Percentiles rank a stretch among this genome's conserved stretches.
These are phyloP conservation scores for Saccharomyces hybrid DNA, from an alignment of 1,139 yeast species.

Conservation along the genomic window DNA sequence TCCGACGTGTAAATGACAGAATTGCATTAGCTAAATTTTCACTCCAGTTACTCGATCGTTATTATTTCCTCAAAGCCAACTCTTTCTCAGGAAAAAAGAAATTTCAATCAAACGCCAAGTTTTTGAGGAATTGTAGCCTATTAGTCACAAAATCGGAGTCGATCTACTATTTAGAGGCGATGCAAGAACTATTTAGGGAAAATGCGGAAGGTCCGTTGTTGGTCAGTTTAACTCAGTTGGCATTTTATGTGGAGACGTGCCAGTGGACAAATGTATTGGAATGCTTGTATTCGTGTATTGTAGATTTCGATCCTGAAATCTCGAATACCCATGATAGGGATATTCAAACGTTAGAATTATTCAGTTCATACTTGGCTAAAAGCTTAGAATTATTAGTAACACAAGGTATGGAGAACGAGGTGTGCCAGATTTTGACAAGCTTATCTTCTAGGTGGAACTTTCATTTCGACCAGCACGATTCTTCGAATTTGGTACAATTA, in stretches of 20 bases:
- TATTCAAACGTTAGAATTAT: constrained; percentile 7
- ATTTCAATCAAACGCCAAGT: constrained; percentile 6
- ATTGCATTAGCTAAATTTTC: constrained; percentile 16
- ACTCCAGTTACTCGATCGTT: constrained; percentile 12
- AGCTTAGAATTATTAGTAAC: constrained; percentile 8
- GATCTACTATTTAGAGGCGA: not conserved
- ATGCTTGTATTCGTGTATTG: not conserved
- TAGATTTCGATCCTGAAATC: not conserved
- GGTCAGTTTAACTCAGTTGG: not conserved
- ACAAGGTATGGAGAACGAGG: constrained; percentile 10
- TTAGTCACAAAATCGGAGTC: constrained; percentile 15
- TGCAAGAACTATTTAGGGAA: not conserved
- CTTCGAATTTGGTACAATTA: constrained; percentile 7
- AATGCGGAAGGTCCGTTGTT: not conserved
- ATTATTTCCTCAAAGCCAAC: constrained; percentile 3
- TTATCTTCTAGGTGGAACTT: constrained; percentile 8
- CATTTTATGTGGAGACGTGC: not conserved
- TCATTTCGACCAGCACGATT: constrained; percentile 11
- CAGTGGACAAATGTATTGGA: not conserved
- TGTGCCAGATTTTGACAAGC: constrained; percentile 5
- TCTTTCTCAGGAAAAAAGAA: not conserved
- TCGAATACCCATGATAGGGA: not conserved
- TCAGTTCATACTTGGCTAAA: constrained; percentile 10
- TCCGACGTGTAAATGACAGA: constrained; percentile 4
- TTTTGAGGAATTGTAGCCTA: constrained; percentile 13